Evolutionary conservation across 2,329 filamentous ascomycete genomes (phyloP).

Genomic region (Phialemonium atrogriseum): DNA sequence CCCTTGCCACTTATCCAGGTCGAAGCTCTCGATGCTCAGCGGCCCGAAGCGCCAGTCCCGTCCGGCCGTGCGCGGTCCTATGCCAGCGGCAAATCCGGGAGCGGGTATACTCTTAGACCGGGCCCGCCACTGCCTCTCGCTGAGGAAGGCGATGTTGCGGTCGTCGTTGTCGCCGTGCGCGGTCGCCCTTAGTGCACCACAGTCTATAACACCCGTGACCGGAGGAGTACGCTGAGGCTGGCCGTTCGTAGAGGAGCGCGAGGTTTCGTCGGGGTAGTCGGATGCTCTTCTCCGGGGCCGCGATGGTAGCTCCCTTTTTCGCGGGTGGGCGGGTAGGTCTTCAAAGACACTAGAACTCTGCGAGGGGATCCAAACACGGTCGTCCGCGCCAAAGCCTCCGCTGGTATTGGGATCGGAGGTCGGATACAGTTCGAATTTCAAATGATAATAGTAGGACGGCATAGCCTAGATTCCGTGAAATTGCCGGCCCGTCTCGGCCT

Average conservation of each 20-base stretch:
- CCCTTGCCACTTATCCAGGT: conserved; percentile 40
- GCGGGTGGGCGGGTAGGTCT: conserved; percentile 42
- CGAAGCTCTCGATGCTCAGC: conserved; percentile 74
- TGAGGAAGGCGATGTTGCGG: conserved; percentile 27
- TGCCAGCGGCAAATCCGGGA: conserved; percentile 32
- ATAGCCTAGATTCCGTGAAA: conserved; percentile 28
- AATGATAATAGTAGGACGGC: conserved; percentile 56
- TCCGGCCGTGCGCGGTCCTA: conserved; percentile 39
- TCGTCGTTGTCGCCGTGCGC: conserved; percentile 16
- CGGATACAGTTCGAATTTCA: conserved; percentile 58
- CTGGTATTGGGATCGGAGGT: conserved; percentile 27
- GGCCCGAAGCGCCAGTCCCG: conserved; percentile 74
- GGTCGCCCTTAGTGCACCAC: conserved; percentile 32
- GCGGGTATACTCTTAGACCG: conserved; percentile 32
- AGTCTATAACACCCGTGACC: conserved; percentile 38
- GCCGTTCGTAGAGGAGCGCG: conserved; percentile 5
- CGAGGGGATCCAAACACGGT: conserved; percentile 41
- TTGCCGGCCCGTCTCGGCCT: not conserved
- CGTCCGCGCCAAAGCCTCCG: conserved; percentile 4
- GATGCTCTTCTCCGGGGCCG: not conserved
- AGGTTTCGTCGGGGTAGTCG: not conserved
- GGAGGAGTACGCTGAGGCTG: conserved; percentile 9
- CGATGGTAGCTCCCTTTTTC: conserved; percentile 7
- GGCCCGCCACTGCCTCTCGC: conserved; percentile 31
- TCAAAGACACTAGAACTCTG: conserved; percentile 44